A percentile compares a stretch with the other conserved stretches of the same genome.
Evolutionary conservation across 495 filamentous ascomycete species (phyloP).

Genomic region (Entonaema liquescens): DNA sequence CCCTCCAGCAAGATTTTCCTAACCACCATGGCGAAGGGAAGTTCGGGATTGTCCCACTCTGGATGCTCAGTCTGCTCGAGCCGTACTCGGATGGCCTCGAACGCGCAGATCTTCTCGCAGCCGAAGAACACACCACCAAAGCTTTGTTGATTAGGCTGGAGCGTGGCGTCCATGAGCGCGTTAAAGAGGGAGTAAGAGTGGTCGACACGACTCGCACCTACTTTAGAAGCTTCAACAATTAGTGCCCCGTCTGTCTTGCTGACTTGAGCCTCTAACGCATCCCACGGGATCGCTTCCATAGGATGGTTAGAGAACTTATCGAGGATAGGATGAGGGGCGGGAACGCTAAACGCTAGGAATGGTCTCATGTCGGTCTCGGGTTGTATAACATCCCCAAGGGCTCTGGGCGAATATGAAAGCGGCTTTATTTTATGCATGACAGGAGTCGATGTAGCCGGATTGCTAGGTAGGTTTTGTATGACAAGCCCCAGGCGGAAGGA

Average conservation of each 20-base stretch:
- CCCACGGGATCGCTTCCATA: slow-evolving; percentile 47
- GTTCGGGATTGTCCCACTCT: not conserved
- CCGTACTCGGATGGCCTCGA: slow-evolving; percentile 51
- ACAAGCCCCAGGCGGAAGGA: slow-evolving; percentile 22
- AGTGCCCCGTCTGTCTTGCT: slow-evolving; percentile 40
- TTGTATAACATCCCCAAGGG: slow-evolving; percentile 38
- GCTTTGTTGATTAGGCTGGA: slow-evolving; percentile 18
- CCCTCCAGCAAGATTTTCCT: slow-evolving; percentile 29
- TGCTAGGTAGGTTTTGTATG: slow-evolving; percentile 11
- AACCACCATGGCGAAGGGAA: slow-evolving; percentile 50
- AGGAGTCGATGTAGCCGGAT: slow-evolving; percentile 26
- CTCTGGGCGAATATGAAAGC: slow-evolving; percentile 21
- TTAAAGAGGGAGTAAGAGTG: slow-evolving; percentile 56
- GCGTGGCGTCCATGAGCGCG: slow-evolving; percentile 7
- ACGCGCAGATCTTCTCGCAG: slow-evolving; percentile 53
- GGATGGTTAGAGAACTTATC: slow-evolving; percentile 35
- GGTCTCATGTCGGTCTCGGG: slow-evolving; percentile 53
- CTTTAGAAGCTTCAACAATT: slow-evolving; percentile 56
- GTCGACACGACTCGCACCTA: slow-evolving; percentile 52
- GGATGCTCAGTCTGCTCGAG: slow-evolving; percentile 15
- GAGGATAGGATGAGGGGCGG: slow-evolving; percentile 30
- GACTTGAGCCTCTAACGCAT: slow-evolving; percentile 23
- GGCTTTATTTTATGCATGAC: slow-evolving; percentile 28
- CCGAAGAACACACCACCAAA: slow-evolving; percentile 54
- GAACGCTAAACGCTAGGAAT: slow-evolving; percentile 58